Evolutionary conservation across 306 rosid species (phyloP).

Genomic region (Begonia loranthoides): DNA sequence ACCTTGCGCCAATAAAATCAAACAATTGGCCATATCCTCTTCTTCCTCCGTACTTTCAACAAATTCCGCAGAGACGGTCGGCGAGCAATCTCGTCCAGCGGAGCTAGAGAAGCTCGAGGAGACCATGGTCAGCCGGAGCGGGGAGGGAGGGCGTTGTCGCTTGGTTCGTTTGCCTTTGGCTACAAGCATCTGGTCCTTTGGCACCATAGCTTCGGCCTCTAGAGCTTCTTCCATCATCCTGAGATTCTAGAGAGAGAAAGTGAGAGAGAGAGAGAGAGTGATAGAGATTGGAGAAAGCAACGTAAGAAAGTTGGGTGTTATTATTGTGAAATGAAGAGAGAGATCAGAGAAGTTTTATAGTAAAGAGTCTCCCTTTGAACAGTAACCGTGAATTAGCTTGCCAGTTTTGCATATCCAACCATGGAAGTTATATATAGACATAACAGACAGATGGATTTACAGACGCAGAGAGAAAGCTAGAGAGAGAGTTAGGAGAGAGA

Average conservation of each 20-base stretch:
- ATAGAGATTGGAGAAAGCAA: too few species aligned
- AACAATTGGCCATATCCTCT: neutral
- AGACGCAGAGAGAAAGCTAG: neutral
- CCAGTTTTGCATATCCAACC: slow-evolving; percentile 35
- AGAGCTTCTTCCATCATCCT: slow-evolving; percentile 22
- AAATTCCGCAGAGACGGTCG: too few species aligned
- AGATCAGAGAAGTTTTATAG: slow-evolving; percentile 14
- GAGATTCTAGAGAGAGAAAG: neutral
- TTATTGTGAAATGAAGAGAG: slow-evolving; percentile 19
- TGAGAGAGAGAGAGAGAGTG: slow-evolving; percentile 8
- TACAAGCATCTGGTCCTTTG: slow-evolving; percentile 17
- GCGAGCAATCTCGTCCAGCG: neutral
- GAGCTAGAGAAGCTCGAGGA: slow-evolving; percentile 19
- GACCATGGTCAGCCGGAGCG: slow-evolving; percentile 19
- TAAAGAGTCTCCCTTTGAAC: slow-evolving; percentile 7
- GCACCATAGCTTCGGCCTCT: slow-evolving; percentile 1
- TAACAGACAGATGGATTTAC: slow-evolving; percentile 7
- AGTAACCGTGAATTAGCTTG: slow-evolving; percentile 38
- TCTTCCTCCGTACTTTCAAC: neutral
- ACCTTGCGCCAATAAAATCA: neutral
- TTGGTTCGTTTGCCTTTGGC: slow-evolving; percentile 68
- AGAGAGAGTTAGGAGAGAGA: slow-evolving; percentile 15
- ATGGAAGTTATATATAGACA: slow-evolving; percentile 36
- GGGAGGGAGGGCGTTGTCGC: slow-evolving; percentile 41
- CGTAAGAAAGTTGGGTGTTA: slow-evolving; percentile 16